phyloP scores from a whole-genome alignment of 1,139 yeast species.

The Candida albicans region DNA sequence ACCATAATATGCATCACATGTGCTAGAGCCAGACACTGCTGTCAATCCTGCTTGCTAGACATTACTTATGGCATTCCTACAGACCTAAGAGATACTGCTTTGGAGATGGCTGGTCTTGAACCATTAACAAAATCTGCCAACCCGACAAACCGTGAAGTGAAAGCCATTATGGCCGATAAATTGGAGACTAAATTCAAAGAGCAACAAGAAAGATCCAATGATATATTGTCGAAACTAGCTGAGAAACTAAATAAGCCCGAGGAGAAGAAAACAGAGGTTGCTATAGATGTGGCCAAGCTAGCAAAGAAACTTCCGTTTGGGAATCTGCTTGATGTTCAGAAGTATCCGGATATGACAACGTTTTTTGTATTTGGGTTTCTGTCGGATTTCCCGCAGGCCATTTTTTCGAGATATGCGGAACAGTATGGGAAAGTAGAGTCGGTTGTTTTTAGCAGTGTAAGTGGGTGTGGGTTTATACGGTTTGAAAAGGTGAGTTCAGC shows the following conservation, averaged over 20 bases:
- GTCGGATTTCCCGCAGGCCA: conserved; percentile 64
- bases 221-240: conserved; percentile 42
- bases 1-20: conserved; percentile 75
- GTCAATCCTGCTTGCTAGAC: conserved; percentile 87
- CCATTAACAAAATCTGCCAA: conserved; percentile 6
- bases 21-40: conserved; percentile 74
- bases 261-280: conserved; percentile 5
- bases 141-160: conserved; percentile 39
- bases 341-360: conserved; percentile 47
- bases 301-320: conserved; percentile 64
- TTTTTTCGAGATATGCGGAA: conserved; percentile 50
- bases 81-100: conserved; percentile 76
- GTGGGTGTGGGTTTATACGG: conserved; percentile 65
- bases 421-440: conserved; percentile 48
- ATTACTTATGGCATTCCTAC: conserved; percentile 76
- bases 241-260: conserved; percentile 22
- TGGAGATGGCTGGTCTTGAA: conserved; percentile 68
- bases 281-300: conserved; percentile 47
- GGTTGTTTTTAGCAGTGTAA: conserved; percentile 55
- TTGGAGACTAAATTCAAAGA: conserved; percentile 23
- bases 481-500: conserved; percentile 54
- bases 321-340: conserved; percentile 25
- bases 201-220: conserved; percentile 26
- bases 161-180: conserved; percentile 42
- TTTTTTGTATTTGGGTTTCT: conserved; percentile 75